A percentile compares a stretch with the other conserved stretches of the same genome.
phyloP scores from a whole-genome alignment of 75 land plant species.

The Chamaecyparis obtusa region DNA sequence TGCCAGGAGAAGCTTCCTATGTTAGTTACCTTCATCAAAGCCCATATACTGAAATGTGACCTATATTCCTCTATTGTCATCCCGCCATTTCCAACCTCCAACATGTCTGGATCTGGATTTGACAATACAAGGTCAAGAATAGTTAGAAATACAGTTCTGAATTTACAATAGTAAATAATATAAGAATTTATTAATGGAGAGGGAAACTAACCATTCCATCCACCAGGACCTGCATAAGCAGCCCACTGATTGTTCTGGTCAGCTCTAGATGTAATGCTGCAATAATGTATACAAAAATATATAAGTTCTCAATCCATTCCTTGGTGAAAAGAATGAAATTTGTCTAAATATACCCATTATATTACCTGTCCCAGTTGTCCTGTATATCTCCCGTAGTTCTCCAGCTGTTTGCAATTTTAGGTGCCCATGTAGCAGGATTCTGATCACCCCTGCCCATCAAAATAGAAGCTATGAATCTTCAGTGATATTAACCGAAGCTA shows the following conservation, averaged over 20 bases:
- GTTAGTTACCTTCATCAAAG: conserved; percentile 68
- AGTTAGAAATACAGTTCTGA: not conserved
- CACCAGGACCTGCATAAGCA: conserved; percentile 37
- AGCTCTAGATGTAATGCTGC: conserved; percentile 32
- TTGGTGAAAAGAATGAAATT: not conserved
- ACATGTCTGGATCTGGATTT: conserved; percentile 87
- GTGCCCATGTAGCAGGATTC: conserved; percentile 38
- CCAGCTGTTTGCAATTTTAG: conserved; percentile 31
- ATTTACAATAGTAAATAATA: not conserved
- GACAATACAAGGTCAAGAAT: not conserved
- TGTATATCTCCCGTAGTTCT: conserved; percentile 38
- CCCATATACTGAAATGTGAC: conserved; percentile 91
- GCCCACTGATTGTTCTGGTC: conserved; percentile 40
- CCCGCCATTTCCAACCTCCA: conserved; percentile 94
- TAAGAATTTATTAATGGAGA: not conserved
- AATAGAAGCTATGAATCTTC: not conserved
- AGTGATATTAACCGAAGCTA: not conserved
- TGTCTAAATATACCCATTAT: not conserved
- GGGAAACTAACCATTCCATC: conserved; percentile 38
- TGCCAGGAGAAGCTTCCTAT: not conserved
- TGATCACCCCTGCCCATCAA: conserved; percentile 30
- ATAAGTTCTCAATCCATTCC: not conserved
- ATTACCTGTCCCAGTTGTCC: conserved; percentile 37
- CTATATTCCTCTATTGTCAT: conserved; percentile 79
- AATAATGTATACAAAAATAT: not conserved